Evolutionary conservation across 2,329 filamentous ascomycete genomes (phyloP).

Genomic region (Apiospora rasikravindrae): DNA sequence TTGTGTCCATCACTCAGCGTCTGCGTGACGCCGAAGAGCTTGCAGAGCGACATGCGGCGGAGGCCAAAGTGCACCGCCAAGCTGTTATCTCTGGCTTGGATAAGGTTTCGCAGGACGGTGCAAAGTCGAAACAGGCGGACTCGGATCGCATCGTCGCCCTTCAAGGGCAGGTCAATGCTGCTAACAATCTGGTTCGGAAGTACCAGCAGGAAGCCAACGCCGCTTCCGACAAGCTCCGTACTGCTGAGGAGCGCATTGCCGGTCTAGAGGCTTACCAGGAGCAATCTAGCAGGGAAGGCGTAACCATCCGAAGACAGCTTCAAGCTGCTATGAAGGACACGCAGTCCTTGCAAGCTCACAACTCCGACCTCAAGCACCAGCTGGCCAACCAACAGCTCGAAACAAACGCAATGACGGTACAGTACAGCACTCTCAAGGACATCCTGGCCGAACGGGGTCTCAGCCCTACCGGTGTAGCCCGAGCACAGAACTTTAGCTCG

Average conservation of each 20-base stretch:
- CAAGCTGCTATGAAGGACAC: conserved; percentile 84
- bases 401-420: conserved; percentile 89
- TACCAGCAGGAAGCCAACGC: conserved; percentile 88
- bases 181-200: conserved; percentile 81
- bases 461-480: conserved; percentile 73
- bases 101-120: conserved; percentile 66
- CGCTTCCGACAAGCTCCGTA: conserved; percentile 86
- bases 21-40: conserved; percentile 87
- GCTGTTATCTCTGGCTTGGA: conserved; percentile 84
- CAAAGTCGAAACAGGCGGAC: conserved; percentile 53
- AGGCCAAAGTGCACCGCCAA: conserved; percentile 83
- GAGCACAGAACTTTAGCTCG: conserved; percentile 75
- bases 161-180: conserved; percentile 78
- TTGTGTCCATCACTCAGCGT: conserved; percentile 75
- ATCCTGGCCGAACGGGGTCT: conserved; percentile 89
- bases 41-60: conserved; percentile 83
- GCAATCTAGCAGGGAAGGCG: conserved; percentile 90
- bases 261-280: conserved; percentile 97
- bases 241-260: conserved; percentile 94
- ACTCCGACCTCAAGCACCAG: conserved; percentile 81
- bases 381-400: conserved; percentile 88
- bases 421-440: conserved; percentile 92
- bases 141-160: conserved; percentile 74
- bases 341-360: conserved; percentile 79
- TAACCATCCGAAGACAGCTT: conserved; percentile 87